phyloP scores from a whole-genome alignment of 176 grass and related monocot species.

The Oryza punctata region DNA sequence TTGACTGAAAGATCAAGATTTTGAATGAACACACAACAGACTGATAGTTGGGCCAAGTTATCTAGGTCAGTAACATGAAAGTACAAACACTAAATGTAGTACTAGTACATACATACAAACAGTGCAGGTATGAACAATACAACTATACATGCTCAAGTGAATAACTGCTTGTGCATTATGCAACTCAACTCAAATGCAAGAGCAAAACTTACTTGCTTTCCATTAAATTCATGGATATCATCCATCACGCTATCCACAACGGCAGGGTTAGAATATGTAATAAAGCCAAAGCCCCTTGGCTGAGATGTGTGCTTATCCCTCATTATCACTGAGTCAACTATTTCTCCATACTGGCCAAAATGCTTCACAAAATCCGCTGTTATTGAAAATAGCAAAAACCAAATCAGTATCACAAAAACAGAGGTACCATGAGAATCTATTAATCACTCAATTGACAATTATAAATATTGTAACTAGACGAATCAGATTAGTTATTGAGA shows the following conservation, averaged over 20 bases:
- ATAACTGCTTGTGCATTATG: not conserved
- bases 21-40: not conserved
- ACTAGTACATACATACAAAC: not conserved
- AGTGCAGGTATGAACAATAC: not conserved
- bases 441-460: constrained; percentile 3
- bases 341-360: constrained; percentile 85
- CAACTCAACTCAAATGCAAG: not conserved
- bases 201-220: constrained; percentile 76
- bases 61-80: not conserved
- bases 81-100: not conserved
- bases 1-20: not conserved
- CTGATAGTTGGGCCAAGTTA: not conserved
- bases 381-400: constrained; percentile 14
- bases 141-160: not conserved
- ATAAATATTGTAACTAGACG: not conserved
- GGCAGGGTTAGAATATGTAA: constrained; percentile 80
- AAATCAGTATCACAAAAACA: constrained; percentile 26
- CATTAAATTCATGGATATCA: constrained; percentile 74
- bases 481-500: constrained; percentile 6
- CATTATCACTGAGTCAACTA: constrained; percentile 93
- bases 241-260: constrained; percentile 85
- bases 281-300: constrained; percentile 93
- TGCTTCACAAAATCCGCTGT: constrained; percentile 68
- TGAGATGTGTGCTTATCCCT: constrained; percentile 78
- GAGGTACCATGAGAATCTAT: not conserved